These are phyloP conservation scores for Trichosanthes cucumerina DNA, from an alignment of 306 rosid genomes.

Conservation along the genomic window DNA sequence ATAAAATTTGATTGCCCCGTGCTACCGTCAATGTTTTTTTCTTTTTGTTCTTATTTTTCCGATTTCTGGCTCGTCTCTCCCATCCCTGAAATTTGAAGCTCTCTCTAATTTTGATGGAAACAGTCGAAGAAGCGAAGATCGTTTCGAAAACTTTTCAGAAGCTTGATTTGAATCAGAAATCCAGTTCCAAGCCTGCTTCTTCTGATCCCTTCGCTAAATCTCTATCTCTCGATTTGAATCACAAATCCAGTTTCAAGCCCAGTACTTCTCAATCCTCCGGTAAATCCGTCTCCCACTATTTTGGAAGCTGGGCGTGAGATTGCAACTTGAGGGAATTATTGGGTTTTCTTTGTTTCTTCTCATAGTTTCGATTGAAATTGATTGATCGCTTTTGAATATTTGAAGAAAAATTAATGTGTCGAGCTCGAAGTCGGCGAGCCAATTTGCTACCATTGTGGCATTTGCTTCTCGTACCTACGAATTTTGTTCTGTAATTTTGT, in stretches of 20 bases:
- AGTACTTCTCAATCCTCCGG: background rate
- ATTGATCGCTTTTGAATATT: background rate
- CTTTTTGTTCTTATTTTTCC: background rate
- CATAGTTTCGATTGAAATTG: background rate
- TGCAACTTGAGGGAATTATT: background rate
- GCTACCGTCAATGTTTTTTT: background rate
- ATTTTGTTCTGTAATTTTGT: background rate
- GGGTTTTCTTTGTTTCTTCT: background rate
- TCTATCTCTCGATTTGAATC: background rate
- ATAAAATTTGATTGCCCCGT: background rate
- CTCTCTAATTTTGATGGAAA: slow-evolving; percentile 41
- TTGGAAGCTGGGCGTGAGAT: background rate
- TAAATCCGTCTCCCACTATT: background rate
- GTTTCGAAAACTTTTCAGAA: slow-evolving; percentile 31
- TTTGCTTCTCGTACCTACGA: background rate
- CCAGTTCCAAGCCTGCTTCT: slow-evolving; percentile 24
- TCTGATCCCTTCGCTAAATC: slow-evolving; percentile 30
- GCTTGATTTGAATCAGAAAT: slow-evolving; percentile 41
- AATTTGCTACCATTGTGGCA: background rate
- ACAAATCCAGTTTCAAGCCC: background rate
- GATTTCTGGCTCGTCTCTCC: background rate
- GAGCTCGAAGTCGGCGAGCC: background rate
- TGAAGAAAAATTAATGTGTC: background rate
- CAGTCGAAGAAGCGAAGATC: slow-evolving; percentile 24
- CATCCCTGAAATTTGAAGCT: background rate